Percentiles rank a stretch among this genome's conserved stretches.
phyloP scores from a whole-genome alignment of 306 rosid genomes.

The Trichosanthes truncata region DNA sequence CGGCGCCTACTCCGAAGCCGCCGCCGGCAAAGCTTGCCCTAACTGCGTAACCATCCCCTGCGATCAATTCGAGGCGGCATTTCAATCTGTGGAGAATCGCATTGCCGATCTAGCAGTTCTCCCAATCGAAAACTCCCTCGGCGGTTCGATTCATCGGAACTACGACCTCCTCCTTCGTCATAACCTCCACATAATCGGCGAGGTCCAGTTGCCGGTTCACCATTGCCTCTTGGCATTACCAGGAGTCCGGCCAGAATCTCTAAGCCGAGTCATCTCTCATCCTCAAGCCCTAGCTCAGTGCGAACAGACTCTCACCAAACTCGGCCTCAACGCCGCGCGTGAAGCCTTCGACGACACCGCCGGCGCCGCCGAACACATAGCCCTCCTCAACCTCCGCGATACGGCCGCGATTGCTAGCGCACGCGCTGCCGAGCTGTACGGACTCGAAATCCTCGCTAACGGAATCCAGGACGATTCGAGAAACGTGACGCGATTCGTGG shows the following conservation, averaged over 20 bases:
- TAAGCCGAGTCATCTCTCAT: constrained; percentile 75
- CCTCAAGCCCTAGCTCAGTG: constrained; percentile 89
- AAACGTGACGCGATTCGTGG: constrained; percentile 87
- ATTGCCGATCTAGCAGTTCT: constrained; percentile 11
- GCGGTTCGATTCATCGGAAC: constrained; percentile 15
- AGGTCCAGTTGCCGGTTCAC: constrained; percentile 79
- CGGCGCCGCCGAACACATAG: constrained; percentile 70
- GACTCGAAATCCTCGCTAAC: constrained; percentile 46
- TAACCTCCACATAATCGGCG: constrained; percentile 93
- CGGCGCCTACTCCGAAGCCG: constrained; percentile 77
- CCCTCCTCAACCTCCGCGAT: constrained; percentile 51
- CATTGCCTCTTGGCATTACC: constrained; percentile 93
- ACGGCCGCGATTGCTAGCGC: constrained; percentile 79
- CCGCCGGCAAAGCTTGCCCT: constrained; percentile 11
- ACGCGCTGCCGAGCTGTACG: constrained; percentile 76
- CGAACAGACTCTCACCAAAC: constrained; percentile 65
- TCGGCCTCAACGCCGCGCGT: constrained; percentile 74
- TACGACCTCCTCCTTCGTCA: constrained; percentile 97
- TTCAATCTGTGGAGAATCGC: constrained; percentile 51
- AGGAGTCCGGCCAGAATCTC: constrained; percentile 51
- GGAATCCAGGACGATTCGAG: constrained; percentile 88
- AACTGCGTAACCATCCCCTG: constrained; percentile 8
- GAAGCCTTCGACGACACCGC: constrained; percentile 93
- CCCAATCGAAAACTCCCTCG: constrained; percentile 15
- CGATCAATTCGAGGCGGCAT: constrained; percentile 30